Conservation (phyloP, 139 green algal species). For the Chlamydomonas sphaeroides region DNA sequence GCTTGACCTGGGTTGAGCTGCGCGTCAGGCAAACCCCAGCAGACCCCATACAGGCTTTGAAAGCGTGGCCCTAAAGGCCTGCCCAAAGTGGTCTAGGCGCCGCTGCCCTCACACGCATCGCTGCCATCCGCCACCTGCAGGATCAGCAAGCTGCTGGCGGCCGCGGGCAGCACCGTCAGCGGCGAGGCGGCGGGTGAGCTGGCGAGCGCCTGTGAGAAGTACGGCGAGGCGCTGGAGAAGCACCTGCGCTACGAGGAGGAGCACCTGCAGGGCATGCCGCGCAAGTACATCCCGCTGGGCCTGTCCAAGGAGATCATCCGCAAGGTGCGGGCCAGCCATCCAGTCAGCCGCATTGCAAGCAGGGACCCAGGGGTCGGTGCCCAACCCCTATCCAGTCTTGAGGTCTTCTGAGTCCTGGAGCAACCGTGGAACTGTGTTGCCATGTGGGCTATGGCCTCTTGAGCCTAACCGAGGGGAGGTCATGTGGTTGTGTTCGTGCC, state of each 20-base stretch:
- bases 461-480: too few relatives aligned
- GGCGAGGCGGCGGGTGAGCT: background rate
- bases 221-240: slow-evolving; percentile 1
- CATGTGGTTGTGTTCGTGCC: too few relatives aligned
- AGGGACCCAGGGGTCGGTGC: too few relatives aligned
- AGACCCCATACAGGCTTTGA: too few relatives aligned
- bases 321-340: slow-evolving; percentile 40
- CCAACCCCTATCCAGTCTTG: too few relatives aligned
- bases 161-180: background rate
- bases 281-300: slow-evolving; percentile 54
- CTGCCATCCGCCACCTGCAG: background rate
- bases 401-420: background rate
- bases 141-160: background rate
- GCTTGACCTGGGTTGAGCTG: too few relatives aligned
- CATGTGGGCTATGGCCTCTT: too few relatives aligned
- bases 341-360: background rate
- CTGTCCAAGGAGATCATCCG: slow-evolving; percentile 46
- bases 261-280: slow-evolving; percentile 54
- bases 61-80: too few relatives aligned
- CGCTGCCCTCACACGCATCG: too few relatives aligned
- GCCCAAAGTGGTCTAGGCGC: too few relatives aligned
- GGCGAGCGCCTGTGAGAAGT: background rate
- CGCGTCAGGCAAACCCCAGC: too few relatives aligned
- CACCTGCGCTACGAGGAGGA: slow-evolving; percentile 58
- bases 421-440: background rate